phyloP scores from a whole-genome alignment of 2,329 filamentous ascomycete species.

The Aureobasidium vineae region DNA sequence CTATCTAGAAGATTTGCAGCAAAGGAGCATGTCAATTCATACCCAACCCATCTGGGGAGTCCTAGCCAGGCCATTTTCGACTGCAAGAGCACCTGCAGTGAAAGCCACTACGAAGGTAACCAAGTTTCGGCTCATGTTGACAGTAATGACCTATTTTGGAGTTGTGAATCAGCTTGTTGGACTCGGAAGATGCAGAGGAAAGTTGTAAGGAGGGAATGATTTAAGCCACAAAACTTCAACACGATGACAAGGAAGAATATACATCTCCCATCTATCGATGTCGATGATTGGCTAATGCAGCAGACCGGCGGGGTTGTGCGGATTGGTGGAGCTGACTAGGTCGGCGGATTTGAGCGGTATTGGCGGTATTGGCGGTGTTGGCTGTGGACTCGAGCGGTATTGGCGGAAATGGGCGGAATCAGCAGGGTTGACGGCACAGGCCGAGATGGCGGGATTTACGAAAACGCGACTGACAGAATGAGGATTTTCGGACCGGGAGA shows the following conservation, averaged over 20 bases:
- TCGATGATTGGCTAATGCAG: too few relatives aligned
- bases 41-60: slow-evolving; percentile 44
- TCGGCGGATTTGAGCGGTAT: neutral
- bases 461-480: neutral
- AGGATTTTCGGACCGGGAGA: too few relatives aligned
- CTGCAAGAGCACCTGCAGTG: slow-evolving; percentile 21
- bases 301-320: too few relatives aligned
- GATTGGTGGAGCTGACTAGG: too few relatives aligned
- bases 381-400: too few relatives aligned
- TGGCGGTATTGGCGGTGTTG: neutral
- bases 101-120: neutral
- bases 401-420: neutral
- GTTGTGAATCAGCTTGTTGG: too few relatives aligned
- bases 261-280: too few relatives aligned
- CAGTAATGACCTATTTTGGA: neutral
- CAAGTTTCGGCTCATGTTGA: neutral
- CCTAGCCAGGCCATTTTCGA: slow-evolving; percentile 41
- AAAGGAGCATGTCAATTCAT: slow-evolving; percentile 24
- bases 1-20: neutral
- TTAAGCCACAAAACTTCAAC: too few relatives aligned
- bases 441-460: neutral
- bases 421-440: neutral
- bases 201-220: too few relatives aligned
- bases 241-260: too few relatives aligned
- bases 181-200: too few relatives aligned